Evolutionary conservation across 2,329 filamentous ascomycete genomes (phyloP), one percentile per base, ranked within the genome.

Genomic region (Fusarium xyrophilum): DNA sequence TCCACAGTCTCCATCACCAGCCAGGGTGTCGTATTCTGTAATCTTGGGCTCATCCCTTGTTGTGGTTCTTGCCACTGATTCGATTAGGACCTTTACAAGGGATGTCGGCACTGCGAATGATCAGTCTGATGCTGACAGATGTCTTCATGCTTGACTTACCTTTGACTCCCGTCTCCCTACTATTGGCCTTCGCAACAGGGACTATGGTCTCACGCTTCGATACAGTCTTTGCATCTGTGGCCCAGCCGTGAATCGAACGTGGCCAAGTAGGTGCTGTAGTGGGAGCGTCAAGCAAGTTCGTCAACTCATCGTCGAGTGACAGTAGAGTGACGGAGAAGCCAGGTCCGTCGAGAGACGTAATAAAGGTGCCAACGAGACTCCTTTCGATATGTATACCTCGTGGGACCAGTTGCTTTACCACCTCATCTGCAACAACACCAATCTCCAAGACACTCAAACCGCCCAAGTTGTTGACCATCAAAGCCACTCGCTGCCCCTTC

Each of bases 21-120:
- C 74, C n/a, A 77, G 57, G 1, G 72, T 76, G 56, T 76, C 74
- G 53, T 76, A 75, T 40, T 71, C 69, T 14, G 74, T 76, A 15
- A 76, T 75, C 30, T 74, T 70, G 5, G 74, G 74, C 72, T 76
- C 74, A 36, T 74, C 71, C 73, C 90, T 89, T 4, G 67, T 44
- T 33, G 67, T 72, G 1, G 67, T 64, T 38, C 60, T 59, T 40
- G 63, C 67, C 2, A 73, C 65, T 19, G 67, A 64, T 14, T 70
- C 58, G 21, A 73, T 62, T 35, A 73, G 60, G 42, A 52, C 55
- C 63, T 66, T 67, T 44, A 73, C 48, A 1, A 73, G 63, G 4
- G 47, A 38, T 33, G 71, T 62, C 14, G 69, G 56, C 32, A 73
- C 69, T 72, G 9, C 44, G 7, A 44, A 21, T 43, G 14, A 39